Evolutionary conservation across 169 alveolate species (phyloP), one percentile per base, ranked within the genome.

Genomic region (Besnoitia besnoiti): DNA sequence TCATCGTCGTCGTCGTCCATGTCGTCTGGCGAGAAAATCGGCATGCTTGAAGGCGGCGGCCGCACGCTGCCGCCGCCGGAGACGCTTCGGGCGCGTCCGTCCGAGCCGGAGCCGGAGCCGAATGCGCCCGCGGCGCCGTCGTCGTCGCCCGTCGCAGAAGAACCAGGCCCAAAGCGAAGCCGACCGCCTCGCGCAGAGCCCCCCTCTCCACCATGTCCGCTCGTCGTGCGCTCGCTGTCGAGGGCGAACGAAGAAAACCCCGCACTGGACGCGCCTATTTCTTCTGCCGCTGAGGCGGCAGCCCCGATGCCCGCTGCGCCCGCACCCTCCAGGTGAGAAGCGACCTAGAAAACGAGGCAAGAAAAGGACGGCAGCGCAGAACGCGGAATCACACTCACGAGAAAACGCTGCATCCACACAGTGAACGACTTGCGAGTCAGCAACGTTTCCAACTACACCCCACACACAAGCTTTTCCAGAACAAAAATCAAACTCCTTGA

Each of bases 31-130:
- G 67, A 55, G 27, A 55, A 55, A n/a, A 21, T n/a, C 67, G 67
- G 67, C 30, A 55, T 19, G 67, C 67, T 55, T n/a, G 82, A 37
- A 19, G 82, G 8, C 27, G 82, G 82, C 46, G 46, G 82, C 3
- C 82, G 82, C 82, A 42, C 82, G 47, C 82, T 37, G 79, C 79
- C 79, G 39, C 82, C 67, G 24, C 47, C 39, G 82, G 82, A 4
- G n/a, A 42, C n/a, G 46, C 39, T 1, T 19, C 82, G 39, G 27
- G 67, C 1, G 67, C 24, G 33, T 55, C 67, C 67, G 67, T 19
- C 7, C 33, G 30, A 21, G n/a, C 67, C 67, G 3, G 67, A 55
- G 67, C 12, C 67, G 24, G 59, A 49, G 24, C 33, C 67, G 30
- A 55, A 55, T 21, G 67, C 67, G 30, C 67, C 30, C 33, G 67